These are phyloP conservation scores for Yamadazyma atlantica DNA, from an alignment of 1,139 yeast genomes.

Conservation along the genomic window DNA sequence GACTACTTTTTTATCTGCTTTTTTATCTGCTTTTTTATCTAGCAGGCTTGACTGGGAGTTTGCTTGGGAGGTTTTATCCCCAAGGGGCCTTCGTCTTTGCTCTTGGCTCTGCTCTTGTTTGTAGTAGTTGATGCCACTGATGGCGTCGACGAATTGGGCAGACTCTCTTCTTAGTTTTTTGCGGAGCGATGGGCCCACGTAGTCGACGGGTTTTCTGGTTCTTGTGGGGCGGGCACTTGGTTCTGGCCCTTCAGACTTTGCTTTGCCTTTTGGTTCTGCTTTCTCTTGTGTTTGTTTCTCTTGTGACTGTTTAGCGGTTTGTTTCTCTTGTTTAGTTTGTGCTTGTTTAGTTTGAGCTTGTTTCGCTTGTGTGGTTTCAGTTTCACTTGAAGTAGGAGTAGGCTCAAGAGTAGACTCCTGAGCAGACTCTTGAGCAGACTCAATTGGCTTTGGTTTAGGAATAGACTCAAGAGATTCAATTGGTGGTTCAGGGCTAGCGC, in stretches of 20 bases:
- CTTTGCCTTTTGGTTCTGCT: background rate
- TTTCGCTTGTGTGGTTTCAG: too few relatives aligned
- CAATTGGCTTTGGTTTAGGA: too few relatives aligned
- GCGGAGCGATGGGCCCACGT: constrained; percentile 66
- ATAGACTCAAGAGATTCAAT: too few relatives aligned
- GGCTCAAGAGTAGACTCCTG: too few relatives aligned
- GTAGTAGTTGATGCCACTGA: constrained; percentile 12
- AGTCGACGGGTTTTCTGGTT: constrained; percentile 48
- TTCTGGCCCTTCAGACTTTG: background rate
- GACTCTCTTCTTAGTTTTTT: constrained; percentile 72
- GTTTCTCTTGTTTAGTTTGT: too few relatives aligned
- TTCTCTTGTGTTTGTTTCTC: too few relatives aligned
- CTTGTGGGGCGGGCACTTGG: constrained; percentile 10
- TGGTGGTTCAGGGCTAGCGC: too few relatives aligned
- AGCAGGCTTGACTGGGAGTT: constrained; percentile 5
- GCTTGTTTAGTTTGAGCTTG: too few relatives aligned
- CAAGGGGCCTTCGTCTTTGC: constrained; percentile 15
- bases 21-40: background rate
- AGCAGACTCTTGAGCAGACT: too few relatives aligned
- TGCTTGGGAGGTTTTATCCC: too few relatives aligned
- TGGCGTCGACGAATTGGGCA: constrained; percentile 59
- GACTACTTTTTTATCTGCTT: background rate
- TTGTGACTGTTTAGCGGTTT: background rate
- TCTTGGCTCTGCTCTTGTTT: constrained; percentile 3
- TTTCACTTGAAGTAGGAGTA: too few relatives aligned